Evolutionary conservation across 2,329 filamentous ascomycete genomes (phyloP).

Genomic region (Diaporthe nobilis): DNA sequence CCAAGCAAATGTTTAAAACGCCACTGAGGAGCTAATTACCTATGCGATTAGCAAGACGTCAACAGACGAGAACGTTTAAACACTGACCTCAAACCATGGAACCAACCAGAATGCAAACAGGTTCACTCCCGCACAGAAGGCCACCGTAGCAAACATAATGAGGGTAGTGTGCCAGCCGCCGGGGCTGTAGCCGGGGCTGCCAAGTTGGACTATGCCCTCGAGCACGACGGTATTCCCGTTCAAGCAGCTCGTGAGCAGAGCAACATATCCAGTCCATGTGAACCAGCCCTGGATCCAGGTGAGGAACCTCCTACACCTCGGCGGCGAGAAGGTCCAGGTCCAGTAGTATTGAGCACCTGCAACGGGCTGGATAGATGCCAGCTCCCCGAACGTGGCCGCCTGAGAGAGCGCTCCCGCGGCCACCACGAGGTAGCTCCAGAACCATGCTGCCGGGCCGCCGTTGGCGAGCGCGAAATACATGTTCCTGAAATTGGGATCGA

Average conservation of each 20-base stretch:
- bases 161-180: conserved; percentile 54
- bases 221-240: conserved; percentile 46
- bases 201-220: conserved; percentile 37
- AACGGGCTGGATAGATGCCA: conserved; percentile 56
- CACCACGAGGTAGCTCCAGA: conserved; percentile 51
- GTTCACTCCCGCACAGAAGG: conserved; percentile 48
- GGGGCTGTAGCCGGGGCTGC: not conserved
- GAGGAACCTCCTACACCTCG: not conserved
- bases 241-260: conserved; percentile 50
- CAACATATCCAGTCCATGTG: conserved; percentile 58
- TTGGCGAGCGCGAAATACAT: conserved; percentile 48
- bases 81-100: conserved; percentile 52
- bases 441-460: conserved; percentile 50
- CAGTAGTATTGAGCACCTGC: conserved; percentile 59
- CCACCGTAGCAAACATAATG: conserved; percentile 53
- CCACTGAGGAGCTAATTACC: conserved; percentile 48
- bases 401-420: conserved; percentile 49
- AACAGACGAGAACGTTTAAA: not conserved
- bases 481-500: conserved; percentile 38
- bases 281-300: conserved; percentile 51
- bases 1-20: conserved; percentile 46
- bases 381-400: conserved; percentile 54
- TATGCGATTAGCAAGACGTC: not conserved
- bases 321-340: conserved; percentile 47
- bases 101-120: conserved; percentile 54